Base-by-base conservation (phyloP, 192 early-diverging fungal species). In the Umbelopsis sp. region DNA sequence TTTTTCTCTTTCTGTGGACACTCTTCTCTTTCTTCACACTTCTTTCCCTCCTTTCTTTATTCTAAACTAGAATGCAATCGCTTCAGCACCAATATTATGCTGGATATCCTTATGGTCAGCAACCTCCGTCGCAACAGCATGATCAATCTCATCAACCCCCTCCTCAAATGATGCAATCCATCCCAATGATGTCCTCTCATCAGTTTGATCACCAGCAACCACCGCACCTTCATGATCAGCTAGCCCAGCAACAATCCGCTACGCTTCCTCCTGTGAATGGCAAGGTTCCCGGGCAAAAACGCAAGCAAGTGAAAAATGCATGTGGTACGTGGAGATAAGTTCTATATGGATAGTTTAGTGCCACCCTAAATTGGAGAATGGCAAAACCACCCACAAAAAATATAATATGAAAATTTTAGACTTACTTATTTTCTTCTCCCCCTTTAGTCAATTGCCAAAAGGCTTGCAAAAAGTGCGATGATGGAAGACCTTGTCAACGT, bases 381-480 rank as follows among this genome's bases (percentile, higher is more conserved):
- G 37, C 37, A 41, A 41, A 41, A 41, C 37, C 37, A 41, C 37
- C 2, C 37, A 41, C 37, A 41, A 41, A 41, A 41, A 41, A 41
- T 41, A 41, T 41, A 41, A 41, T 41, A 41, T 41, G 37, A 41
- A 41, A 41, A 41, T 41, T 41, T 41, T 41, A 41, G 20, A 69
- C 51, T 68, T 35, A 22, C 41, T 68, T 30, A 30, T 12, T 33
- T 66, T 51, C 33, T 50, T 25, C 22, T 72, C 68, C 49, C 22
- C 20, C 25, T 46, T 41, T 74, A 86, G 85, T 93, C 23, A 92
- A 95, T 69, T 97, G 95, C 69, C 91, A 93, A 81, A 89, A 90
- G 27, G 89, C 93, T 0, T 94, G 94, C 78, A 97, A 97, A 81
- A 97, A 95, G 74, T 97, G 95, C 74, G 94, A 93, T 53, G 88